Evolutionary conservation across 2,329 filamentous ascomycete species (phyloP).

Genomic region (Chaetothyriales sp.): DNA sequence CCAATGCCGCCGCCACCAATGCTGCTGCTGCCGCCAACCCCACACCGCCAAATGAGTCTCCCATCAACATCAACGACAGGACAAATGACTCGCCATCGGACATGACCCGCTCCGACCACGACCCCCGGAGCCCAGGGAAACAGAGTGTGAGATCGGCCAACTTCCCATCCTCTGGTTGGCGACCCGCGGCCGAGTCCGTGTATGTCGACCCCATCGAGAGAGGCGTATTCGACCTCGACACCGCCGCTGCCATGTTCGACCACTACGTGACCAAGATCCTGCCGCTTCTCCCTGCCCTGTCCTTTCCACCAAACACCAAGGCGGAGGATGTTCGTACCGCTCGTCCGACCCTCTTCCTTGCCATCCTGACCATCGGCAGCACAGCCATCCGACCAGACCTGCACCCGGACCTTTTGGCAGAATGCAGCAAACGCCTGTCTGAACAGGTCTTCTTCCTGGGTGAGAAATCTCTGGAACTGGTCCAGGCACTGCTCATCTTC

Average conservation of each 20-base stretch:
- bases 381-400: constrained; percentile 34
- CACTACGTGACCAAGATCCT: constrained; percentile 40
- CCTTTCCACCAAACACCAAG: constrained; percentile 38
- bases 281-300: constrained; percentile 41
- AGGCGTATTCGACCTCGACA: constrained; percentile 35
- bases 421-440: constrained; percentile 58
- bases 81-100: background rate
- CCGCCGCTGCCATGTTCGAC: constrained; percentile 39
- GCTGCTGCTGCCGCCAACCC: constrained; percentile 8
- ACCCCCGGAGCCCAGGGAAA: background rate
- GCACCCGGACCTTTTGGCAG: constrained; percentile 48
- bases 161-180: background rate
- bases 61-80: background rate
- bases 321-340: constrained; percentile 39
- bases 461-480: constrained; percentile 66
- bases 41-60: constrained; percentile 1
- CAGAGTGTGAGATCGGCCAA: background rate
- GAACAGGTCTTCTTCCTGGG: constrained; percentile 59
- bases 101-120: background rate
- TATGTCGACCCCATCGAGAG: constrained; percentile 34
- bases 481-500: constrained; percentile 60
- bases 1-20: constrained; percentile 15
- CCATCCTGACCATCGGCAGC: constrained; percentile 39
- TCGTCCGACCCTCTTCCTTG: constrained; percentile 46
- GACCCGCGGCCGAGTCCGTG: constrained; percentile 4